Conservation (phyloP, 768 basidiomycete species). For the Rhizopogon vulgaris region DNA sequence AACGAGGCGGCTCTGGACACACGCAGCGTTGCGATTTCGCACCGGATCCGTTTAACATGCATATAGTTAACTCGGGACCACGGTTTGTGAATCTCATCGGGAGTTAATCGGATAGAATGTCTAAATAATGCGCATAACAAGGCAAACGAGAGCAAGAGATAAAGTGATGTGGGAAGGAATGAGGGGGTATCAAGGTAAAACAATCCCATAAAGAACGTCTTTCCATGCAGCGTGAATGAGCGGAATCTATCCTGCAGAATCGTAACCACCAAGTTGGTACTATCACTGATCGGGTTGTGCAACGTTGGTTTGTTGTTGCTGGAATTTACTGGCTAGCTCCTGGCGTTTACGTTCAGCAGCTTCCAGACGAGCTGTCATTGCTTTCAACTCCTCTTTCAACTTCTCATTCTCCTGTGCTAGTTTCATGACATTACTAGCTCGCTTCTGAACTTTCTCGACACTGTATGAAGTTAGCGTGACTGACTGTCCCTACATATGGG, state of each 20-base stretch:
- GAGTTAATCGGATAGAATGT: constrained; percentile 2
- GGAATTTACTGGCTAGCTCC: constrained; percentile 36
- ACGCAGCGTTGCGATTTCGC: not conserved
- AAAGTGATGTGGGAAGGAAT: not conserved
- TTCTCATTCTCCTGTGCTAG: constrained; percentile 76
- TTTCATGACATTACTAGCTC: constrained; percentile 72
- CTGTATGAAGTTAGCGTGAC: constrained; percentile 24
- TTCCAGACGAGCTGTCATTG: constrained; percentile 69
- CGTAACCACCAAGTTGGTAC: not conserved
- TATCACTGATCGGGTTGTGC: constrained; percentile 8
- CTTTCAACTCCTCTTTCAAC: constrained; percentile 67
- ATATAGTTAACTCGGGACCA: not conserved
- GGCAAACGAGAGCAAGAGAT: not conserved
- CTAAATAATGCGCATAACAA: constrained; percentile 1
- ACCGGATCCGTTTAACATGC: not conserved
- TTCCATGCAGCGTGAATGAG: not conserved
- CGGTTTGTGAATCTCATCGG: not conserved
- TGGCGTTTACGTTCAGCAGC: constrained; percentile 61
- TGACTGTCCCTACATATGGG: constrained; percentile 20
- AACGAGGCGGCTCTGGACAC: not conserved
- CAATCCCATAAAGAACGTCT: not conserved
- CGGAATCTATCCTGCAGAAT: not conserved
- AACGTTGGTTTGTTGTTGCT: constrained; percentile 7
- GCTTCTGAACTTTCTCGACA: constrained; percentile 47
- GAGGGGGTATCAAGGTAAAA: not conserved